A percentile compares a stretch with the other conserved stretches of the same genome.
Evolutionary conservation across 2,329 filamentous ascomycete genomes (phyloP).

Genomic region (Aspergillus novoparasiticus): DNA sequence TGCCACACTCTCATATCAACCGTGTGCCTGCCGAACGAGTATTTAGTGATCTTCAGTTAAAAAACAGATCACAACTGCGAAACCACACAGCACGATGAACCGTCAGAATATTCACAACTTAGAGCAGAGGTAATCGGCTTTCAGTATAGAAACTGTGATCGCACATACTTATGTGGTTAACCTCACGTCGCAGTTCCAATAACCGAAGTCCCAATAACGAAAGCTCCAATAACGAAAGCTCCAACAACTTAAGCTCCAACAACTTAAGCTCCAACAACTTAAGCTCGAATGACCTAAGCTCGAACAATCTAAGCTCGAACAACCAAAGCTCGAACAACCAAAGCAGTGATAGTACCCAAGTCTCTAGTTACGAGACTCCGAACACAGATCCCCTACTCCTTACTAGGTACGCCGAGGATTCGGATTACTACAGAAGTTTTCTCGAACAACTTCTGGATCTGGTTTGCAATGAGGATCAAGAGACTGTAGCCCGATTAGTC

Average conservation of each 20-base stretch:
- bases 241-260: too few relatives aligned
- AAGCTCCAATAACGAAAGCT: constrained; percentile 5
- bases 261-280: not conserved
- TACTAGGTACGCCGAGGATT: constrained; percentile 12
- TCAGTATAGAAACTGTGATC: not conserved
- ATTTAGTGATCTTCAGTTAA: not conserved
- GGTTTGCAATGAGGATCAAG: constrained; percentile 26
- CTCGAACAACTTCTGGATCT: constrained; percentile 28
- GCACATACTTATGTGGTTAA: not conserved
- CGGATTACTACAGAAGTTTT: constrained; percentile 29
- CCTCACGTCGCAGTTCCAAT: constrained; percentile 5
- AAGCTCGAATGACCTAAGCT: not conserved
- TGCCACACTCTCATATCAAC: not conserved
- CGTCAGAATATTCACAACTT: constrained; percentile 6
- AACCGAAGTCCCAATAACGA: not conserved
- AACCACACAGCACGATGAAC: constrained; percentile 12
- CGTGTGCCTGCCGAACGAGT: not conserved
- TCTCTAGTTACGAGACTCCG: constrained; percentile 6
- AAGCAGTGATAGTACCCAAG: constrained; percentile 10
- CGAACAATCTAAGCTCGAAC: not conserved
- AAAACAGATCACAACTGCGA: not conserved
- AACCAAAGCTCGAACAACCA: not conserved
- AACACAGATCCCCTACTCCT: not conserved
- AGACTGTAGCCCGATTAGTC: constrained; percentile 27
- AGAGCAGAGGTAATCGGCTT: constrained; percentile 14